Evolutionary conservation across 495 filamentous ascomycete species (phyloP), one percentile per base, ranked within the genome.

Genomic region (Penicillium soppii): DNA sequence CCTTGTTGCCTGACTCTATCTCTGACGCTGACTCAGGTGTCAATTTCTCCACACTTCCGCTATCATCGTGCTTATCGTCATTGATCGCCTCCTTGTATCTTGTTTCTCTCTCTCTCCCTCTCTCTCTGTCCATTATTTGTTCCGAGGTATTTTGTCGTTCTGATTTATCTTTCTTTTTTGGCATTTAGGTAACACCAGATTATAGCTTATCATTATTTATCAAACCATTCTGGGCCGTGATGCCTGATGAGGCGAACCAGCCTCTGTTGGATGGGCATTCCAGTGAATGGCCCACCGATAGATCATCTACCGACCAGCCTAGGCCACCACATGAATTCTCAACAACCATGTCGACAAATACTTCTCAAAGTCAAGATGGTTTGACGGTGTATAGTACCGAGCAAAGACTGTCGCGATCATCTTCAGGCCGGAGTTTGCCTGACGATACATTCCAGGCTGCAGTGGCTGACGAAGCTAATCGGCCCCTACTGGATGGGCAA

Each of bases 161-260:
- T 36, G 22, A 23, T 45, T 27, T 27, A 33, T 40, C 6, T 25
- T n/a, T 20, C 26, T 32, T 35, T 9, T 12, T 32, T 3, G 7
- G 5, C 2, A n/a, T 25, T 1, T 4, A 12, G 4, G 7, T 17
- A 36, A 2, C 36, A 27, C 7, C 12, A 45, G 2, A 22, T 13
- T 12, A 48, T 27, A 25, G 22, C 12, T 25, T 2, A 38, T 35
- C 26, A 0, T 25, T 1, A 8, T 39, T 49, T 33, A 52, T 49
- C 50, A 33, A 53, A 32, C 54, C 37, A 23, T 44, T 10, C 12
- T 45, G 47, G 44, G 61, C 62, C 61, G 38, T 44, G 43, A 73
- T 73, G 72, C 59, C 62, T 49, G 66, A 71, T 35, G 70, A 70
- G 66, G 67, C 57, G 49, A 61, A 39, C 41, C 53, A 52, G 52